Evolutionary conservation across 2,329 filamentous ascomycete species (phyloP).

Genomic region (Scytalidium lignicola): DNA sequence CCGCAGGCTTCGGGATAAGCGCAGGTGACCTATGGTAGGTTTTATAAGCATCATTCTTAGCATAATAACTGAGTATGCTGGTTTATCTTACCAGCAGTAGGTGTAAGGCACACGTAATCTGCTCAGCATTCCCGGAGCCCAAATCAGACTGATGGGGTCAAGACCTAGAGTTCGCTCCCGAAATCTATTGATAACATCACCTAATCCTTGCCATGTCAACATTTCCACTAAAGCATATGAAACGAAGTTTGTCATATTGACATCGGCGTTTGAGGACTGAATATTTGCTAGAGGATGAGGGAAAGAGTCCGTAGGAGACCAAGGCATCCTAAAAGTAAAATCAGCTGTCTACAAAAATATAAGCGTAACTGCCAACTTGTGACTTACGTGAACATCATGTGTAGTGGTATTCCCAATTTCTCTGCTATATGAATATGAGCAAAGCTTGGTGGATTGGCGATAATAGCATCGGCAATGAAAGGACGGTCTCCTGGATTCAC

Average conservation of each 20-base stretch:
- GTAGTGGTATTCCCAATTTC: slow-evolving; percentile 67
- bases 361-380: slow-evolving; percentile 2
- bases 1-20: slow-evolving; percentile 71
- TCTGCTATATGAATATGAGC: slow-evolving; percentile 72
- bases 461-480: slow-evolving; percentile 80
- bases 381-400: slow-evolving; percentile 85
- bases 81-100: slow-evolving; percentile 66
- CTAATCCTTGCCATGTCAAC: slow-evolving; percentile 72
- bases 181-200: slow-evolving; percentile 87
- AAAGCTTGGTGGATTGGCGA: slow-evolving; percentile 74
- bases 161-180: slow-evolving; percentile 69
- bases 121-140: slow-evolving; percentile 74
- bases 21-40: slow-evolving; percentile 57
- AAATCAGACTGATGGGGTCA: slow-evolving; percentile 72
- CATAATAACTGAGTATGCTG: not conserved
- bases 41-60: slow-evolving; percentile 3
- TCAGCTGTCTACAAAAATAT: not conserved
- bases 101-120: slow-evolving; percentile 77
- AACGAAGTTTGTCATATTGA: slow-evolving; percentile 60
- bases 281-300: slow-evolving; percentile 68
- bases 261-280: slow-evolving; percentile 57
- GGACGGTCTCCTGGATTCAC: slow-evolving; percentile 37
- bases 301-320: slow-evolving; percentile 65
- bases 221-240: slow-evolving; percentile 66
- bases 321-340: slow-evolving; percentile 54